A percentile compares a stretch with the other conserved stretches of the same genome.
These are phyloP conservation scores for Pseudoturritis turrita DNA, from an alignment of 345 rosid species.

Conservation along the genomic window DNA sequence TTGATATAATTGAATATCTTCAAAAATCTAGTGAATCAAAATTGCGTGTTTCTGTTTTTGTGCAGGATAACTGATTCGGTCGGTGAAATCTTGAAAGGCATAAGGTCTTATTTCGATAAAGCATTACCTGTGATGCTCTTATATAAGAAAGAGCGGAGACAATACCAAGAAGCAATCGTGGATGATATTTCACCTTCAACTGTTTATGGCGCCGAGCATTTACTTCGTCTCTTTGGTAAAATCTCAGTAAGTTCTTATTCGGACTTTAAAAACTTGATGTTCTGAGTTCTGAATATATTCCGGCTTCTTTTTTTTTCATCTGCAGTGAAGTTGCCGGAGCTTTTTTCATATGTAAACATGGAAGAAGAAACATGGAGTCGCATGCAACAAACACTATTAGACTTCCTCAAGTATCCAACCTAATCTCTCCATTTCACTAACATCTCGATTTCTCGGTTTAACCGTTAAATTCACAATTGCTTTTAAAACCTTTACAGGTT, in stretches of 20 bases:
- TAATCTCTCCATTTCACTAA: background rate
- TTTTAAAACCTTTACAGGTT: conserved; percentile 42
- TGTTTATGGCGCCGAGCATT: conserved; percentile 79
- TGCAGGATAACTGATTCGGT: conserved; percentile 60
- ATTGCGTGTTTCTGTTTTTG: background rate
- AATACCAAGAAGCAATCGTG: conserved; percentile 47
- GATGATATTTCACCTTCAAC: conserved; percentile 62
- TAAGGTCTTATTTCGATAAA: conserved; percentile 78
- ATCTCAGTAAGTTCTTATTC: background rate
- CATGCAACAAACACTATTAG: conserved; percentile 76
- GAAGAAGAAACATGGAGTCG: conserved; percentile 80
- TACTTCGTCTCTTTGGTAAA: conserved; percentile 75
- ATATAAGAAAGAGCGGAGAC: conserved; percentile 80
- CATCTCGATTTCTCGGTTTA: background rate
- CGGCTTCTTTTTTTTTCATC: background rate
- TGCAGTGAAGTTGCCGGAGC: conserved; percentile 95
- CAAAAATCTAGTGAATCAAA: background rate
- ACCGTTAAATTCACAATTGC: background rate
- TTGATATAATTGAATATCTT: background rate
- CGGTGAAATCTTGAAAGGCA: conserved; percentile 69
- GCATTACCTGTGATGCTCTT: conserved; percentile 81
- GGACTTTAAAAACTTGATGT: background rate
- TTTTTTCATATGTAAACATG: conserved; percentile 72
- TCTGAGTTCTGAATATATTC: background rate
- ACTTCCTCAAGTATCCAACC: conserved; percentile 70